Percentiles rank a stretch among this genome's conserved stretches.
phyloP scores from a whole-genome alignment of 768 basidiomycete genomes.

The Pulveroboletus frians region DNA sequence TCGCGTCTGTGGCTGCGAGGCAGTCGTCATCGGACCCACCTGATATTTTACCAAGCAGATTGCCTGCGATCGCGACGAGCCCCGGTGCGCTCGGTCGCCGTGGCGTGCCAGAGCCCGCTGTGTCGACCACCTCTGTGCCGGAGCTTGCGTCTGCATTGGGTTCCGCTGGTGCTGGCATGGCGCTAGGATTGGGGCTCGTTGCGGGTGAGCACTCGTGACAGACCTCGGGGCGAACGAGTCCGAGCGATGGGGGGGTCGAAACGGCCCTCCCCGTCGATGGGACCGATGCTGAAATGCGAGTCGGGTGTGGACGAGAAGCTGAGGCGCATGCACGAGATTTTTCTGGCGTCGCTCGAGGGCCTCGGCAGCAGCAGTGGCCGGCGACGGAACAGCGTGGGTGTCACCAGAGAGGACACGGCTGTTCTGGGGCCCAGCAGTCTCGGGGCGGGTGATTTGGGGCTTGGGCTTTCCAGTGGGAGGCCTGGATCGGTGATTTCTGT shows the following conservation, averaged over 20 bases:
- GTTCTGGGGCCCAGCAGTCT: constrained; percentile 10
- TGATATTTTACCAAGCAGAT: background rate
- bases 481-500: constrained; percentile 31
- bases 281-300: constrained; percentile 60
- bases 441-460: constrained; percentile 4
- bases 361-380: constrained; percentile 39
- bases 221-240: constrained; percentile 15
- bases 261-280: constrained; percentile 28
- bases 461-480: constrained; percentile 14
- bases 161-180: background rate
- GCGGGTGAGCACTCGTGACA: constrained; percentile 16
- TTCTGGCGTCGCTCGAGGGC: constrained; percentile 59
- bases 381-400: constrained; percentile 17
- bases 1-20: constrained; percentile 29
- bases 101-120: background rate
- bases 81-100: constrained; percentile 1
- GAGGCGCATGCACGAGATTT: constrained; percentile 61
- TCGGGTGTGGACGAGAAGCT: constrained; percentile 63
- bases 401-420: constrained; percentile 2
- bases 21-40: constrained; percentile 3
- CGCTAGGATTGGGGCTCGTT: constrained; percentile 15
- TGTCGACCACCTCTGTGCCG: constrained; percentile 1
- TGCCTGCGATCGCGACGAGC: constrained; percentile 1
- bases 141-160: background rate
- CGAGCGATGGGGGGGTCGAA: constrained; percentile 19